A percentile compares a stretch with the other conserved stretches of the same genome.
Evolutionary conservation across 164 flowering plant genomes (phyloP).

Genomic region (Kingdonia uniflora): DNA sequence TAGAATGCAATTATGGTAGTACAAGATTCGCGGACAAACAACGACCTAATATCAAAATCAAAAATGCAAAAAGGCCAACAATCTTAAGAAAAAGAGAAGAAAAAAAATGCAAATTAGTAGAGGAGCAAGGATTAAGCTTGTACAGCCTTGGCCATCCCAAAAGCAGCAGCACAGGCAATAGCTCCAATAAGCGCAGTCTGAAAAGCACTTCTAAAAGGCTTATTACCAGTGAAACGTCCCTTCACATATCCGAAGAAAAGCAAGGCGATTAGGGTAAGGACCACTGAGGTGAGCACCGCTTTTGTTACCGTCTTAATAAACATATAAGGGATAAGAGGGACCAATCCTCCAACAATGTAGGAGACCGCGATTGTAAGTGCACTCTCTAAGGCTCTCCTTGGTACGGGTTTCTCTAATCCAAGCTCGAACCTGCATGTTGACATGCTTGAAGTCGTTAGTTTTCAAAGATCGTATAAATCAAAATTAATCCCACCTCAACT

Average conservation of each 20-base stretch:
- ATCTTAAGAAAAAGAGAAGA: not conserved
- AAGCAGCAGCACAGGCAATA: conserved; percentile 86
- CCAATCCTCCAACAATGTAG: conserved; percentile 73
- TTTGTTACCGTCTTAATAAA: conserved; percentile 47
- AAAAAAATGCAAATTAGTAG: too few species aligned
- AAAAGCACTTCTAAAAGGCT: conserved; percentile 56
- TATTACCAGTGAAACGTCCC: conserved; percentile 66
- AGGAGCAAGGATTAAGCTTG: not conserved
- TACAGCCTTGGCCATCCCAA: conserved; percentile 66
- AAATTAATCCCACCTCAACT: too few species aligned
- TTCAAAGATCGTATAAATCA: too few species aligned
- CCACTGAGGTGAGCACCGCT: conserved; percentile 61
- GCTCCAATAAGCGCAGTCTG: conserved; percentile 80
- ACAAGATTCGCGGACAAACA: too few species aligned
- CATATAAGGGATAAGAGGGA: conserved; percentile 81
- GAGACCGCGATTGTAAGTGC: conserved; percentile 80
- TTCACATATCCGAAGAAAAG: conserved; percentile 75
- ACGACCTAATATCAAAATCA: too few species aligned
- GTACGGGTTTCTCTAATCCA: conserved; percentile 93
- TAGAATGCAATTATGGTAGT: too few species aligned
- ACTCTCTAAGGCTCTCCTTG: conserved; percentile 76
- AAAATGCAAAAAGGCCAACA: too few species aligned
- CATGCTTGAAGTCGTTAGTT: not conserved
- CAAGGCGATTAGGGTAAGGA: conserved; percentile 55
- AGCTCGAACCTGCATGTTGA: conserved; percentile 66